Base-by-base conservation (phyloP, 805 yeast species). In the Candida ovalis region DNA sequence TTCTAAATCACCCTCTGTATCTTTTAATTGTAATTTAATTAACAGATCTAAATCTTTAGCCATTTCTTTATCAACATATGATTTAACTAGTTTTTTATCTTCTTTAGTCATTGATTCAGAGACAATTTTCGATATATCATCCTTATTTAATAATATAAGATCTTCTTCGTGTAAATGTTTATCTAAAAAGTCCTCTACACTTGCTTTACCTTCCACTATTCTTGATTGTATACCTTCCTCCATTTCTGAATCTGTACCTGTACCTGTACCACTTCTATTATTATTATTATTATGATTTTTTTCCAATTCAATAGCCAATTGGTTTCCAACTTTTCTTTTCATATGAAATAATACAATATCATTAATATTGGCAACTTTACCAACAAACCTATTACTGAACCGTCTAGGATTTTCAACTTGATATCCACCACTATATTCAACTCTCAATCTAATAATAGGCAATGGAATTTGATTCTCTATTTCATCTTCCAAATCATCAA, bases 331-430 rank as follows among this genome's bases (percentile, higher is more conserved):
- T 7, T 49, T 25, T 41, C 72, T 63, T 60, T 73, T 72, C 54
- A 75, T 79, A 59, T 80, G 79, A 62, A 86, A 86, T 42, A 81
- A 82, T 2, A 92, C 78, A 8, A 91, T 88, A 58, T 90, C 95
- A 58, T 88, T 84, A n/a, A 84, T 81, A 63, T 94, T 94, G 3
- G 98, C 99, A 1, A 92, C 94, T 52, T 74, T 75, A 0, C 96
- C 97, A 5, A 87, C 96, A 72, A 92, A 94, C 58, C 88, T 72
- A 60, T 91, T 89, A 15, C 97, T 88, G 53, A 94, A 88, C 53
- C 97, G 70, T 45, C 95, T 73, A 0, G 96, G 87, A 60, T 91
- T 92, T 59, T 91, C 98, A 17, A 94, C 89, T 56, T 90, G 96
- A 59, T 79, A 92, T 4, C 91, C 96, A 1, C 95, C 96, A 21